Evolutionary conservation across 768 basidiomycete genomes (phyloP).

Genomic region (Gyrodon lividus): DNA sequence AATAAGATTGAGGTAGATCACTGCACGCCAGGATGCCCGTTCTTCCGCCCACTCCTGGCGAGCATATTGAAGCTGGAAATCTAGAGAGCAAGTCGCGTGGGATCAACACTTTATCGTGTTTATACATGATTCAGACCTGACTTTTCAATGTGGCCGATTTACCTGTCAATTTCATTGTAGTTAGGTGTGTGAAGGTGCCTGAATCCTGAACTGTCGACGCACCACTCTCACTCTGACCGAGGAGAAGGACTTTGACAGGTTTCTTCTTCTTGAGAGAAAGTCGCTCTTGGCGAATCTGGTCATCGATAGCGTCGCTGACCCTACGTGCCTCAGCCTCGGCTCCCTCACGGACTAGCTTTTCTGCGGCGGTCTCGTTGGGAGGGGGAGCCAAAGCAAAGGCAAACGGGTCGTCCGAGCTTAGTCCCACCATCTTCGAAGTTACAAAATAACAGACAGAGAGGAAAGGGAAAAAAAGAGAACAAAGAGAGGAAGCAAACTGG

Average conservation of each 20-base stretch:
- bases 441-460: neutral
- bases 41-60: conserved; percentile 68
- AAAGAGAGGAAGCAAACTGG: neutral
- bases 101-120: neutral
- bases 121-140: conserved; percentile 28
- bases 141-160: conserved; percentile 83
- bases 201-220: conserved; percentile 14
- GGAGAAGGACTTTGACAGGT: conserved; percentile 70
- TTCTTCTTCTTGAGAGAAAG: conserved; percentile 57
- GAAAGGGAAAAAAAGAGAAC: neutral
- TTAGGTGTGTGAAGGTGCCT: conserved; percentile 2
- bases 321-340: conserved; percentile 63
- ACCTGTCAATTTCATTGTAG: conserved; percentile 25
- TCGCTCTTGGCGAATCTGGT: conserved; percentile 61
- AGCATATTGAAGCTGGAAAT: conserved; percentile 77
- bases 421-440: conserved; percentile 21
- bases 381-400: conserved; percentile 61
- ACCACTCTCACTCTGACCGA: conserved; percentile 77
- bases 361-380: conserved; percentile 56
- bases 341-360: conserved; percentile 52
- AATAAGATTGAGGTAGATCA: conserved; percentile 78
- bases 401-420: conserved; percentile 60
- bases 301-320: conserved; percentile 75
- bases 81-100: conserved; percentile 27
- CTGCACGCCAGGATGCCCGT: conserved; percentile 66